Evolutionary conservation across 768 basidiomycete species (phyloP), one percentile per base, ranked within the genome.

Genomic region (Kwoniella europaea): DNA sequence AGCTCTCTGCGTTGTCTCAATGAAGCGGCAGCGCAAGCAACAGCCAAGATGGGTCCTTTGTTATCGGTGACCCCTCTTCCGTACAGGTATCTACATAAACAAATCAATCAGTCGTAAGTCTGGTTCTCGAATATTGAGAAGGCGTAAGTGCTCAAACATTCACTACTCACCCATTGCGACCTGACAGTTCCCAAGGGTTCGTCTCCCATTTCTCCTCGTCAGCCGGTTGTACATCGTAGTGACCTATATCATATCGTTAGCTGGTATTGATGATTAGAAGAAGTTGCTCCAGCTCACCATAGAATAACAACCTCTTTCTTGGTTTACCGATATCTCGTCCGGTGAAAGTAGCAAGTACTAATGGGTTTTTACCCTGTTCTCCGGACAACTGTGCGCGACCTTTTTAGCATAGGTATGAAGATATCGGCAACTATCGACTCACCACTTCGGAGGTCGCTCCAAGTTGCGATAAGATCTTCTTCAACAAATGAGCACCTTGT

Each of bases 171-270:
- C 95, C 96, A 76, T 98, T 94, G 12, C 89, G 87, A 2, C 94
- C 94, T 0, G 88, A 88, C 71, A 98, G 84, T 7, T 85, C 86
- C 85, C 93, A 99, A 0, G 97, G 96, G 69, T 93, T 90, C 1
- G 91, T 90, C 22, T 87, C 84, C 96, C 96, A 98, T 13, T 90
- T 88, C 6, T 88, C 85, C 10, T 85, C 83, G 0, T 89, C 89
- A 0, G 94, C 94, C 0, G 91, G 86, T 59, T 98, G 92, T n/a
- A 98, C 93, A 76, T 99, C 97, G 85, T 98, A 99, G 82, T 99
- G 97, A 2, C 93, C 82, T 82, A 46, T 22, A 41, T 27, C 24
- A 24, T 24, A 24, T 24, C 24, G 24, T 24, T 24, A 24, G 24
- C 24, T 24, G 24, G 2, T 24, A 24, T 24, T 24, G 24, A 24